Percentiles rank a stretch among this genome's conserved stretches.
Evolutionary conservation across 805 yeast species (phyloP).

Genomic region (Candida namnaoensis): DNA sequence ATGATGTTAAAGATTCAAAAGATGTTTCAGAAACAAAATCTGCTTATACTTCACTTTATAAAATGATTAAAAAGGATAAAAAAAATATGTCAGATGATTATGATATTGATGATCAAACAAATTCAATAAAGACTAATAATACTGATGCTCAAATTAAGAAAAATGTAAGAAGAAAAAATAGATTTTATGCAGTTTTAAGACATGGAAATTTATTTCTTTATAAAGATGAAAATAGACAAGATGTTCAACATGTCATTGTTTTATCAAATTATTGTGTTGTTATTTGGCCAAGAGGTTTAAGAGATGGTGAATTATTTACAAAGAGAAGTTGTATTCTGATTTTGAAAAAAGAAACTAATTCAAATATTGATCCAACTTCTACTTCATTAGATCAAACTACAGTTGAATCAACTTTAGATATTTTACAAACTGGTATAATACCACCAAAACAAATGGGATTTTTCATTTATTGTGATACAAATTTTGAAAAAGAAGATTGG

Average conservation of each 20-base stretch:
- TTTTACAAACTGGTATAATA: slow-evolving; percentile 12
- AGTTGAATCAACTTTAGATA: slow-evolving; percentile 12
- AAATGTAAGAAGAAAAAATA: slow-evolving; percentile 40
- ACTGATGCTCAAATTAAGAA: slow-evolving; percentile 18
- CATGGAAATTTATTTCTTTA: slow-evolving; percentile 89
- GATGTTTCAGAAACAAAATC: slow-evolving; percentile 26
- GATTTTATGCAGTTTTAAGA: slow-evolving; percentile 62
- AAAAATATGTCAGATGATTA: slow-evolving; percentile 6
- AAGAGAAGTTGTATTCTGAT: slow-evolving; percentile 75
- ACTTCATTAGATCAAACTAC: slow-evolving; percentile 2
- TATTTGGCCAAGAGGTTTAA: slow-evolving; percentile 75
- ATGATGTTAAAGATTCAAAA: slow-evolving; percentile 26
- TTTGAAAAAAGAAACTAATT: slow-evolving; percentile 32
- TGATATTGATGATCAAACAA: not conserved
- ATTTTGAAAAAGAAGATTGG: slow-evolving; percentile 87
- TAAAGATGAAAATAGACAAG: slow-evolving; percentile 54
- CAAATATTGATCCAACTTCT: slow-evolving; percentile 20
- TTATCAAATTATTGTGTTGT: slow-evolving; percentile 62
- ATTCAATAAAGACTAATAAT: slow-evolving; percentile 1
- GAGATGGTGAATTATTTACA: slow-evolving; percentile 75
- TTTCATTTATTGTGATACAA: slow-evolving; percentile 69
- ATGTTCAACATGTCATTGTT: slow-evolving; percentile 73
- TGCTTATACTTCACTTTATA: slow-evolving; percentile 55
- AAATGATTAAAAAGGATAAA: slow-evolving; percentile 34
- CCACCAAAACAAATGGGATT: slow-evolving; percentile 28